These are phyloP conservation scores for Pseudogymnoascus sp. DNA, from an alignment of 2,329 filamentous ascomycete genomes.

Conservation along the genomic window DNA sequence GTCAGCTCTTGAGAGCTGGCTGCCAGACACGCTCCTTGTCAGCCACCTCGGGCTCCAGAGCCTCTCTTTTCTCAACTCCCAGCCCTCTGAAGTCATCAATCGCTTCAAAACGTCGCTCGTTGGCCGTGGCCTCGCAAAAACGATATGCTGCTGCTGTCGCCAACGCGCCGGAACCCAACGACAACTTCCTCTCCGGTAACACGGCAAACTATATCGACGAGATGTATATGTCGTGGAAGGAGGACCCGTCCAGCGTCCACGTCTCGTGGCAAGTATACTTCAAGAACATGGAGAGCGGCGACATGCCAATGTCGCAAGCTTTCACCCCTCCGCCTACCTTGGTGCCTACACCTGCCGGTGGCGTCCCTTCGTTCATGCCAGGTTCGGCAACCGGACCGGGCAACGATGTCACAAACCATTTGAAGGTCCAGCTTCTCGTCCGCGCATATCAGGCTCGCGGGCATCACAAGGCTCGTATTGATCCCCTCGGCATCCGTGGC, in stretches of 20 bases:
- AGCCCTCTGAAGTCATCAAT: constrained; percentile 33
- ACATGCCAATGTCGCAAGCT: constrained; percentile 95
- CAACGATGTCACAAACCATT: constrained; percentile 84
- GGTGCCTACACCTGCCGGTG: constrained; percentile 71
- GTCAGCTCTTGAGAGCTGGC: constrained; percentile 52
- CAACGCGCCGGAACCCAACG: constrained; percentile 66
- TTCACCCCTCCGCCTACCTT: constrained; percentile 94
- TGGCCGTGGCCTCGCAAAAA: constrained; percentile 40
- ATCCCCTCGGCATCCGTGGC: constrained; percentile 87
- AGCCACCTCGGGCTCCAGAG: constrained; percentile 28
- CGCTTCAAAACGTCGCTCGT: constrained; percentile 38
- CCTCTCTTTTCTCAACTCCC: constrained; percentile 32
- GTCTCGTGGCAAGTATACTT: constrained; percentile 99
- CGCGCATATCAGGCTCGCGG: constrained; percentile 96
- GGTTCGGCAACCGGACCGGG: constrained; percentile 58
- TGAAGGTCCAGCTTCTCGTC: constrained; percentile 95
- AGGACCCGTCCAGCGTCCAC: constrained; percentile 87
- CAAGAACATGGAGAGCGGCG: constrained; percentile 96
- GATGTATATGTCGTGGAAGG: constrained; percentile 98
- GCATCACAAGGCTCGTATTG: constrained; percentile 96
- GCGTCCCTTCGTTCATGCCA: constrained; percentile 64
- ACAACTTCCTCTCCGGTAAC: constrained; percentile 94
- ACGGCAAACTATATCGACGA: constrained; percentile 99
- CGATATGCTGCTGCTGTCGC: constrained; percentile 48
- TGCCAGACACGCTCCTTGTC: constrained; percentile 30